A percentile compares a stretch with the other conserved stretches of the same genome.
Evolutionary conservation across 2,329 filamentous ascomycete species (phyloP).

Genomic region (Fusarium sp.): DNA sequence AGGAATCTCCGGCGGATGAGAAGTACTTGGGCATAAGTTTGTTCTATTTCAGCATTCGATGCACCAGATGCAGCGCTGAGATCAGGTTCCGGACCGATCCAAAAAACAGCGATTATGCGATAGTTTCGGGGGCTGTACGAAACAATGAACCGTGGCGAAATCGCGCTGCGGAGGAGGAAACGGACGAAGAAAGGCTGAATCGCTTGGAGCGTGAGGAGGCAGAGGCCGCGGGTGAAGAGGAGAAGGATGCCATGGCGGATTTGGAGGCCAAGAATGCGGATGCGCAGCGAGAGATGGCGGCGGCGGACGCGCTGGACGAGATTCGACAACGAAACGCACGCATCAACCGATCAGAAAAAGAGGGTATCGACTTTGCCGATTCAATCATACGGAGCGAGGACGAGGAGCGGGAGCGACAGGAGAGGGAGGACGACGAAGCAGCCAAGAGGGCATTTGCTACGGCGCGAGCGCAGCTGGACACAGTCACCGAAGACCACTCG

Average conservation of each 20-base stretch:
- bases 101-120: slow-evolving; percentile 91
- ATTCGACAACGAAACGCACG: slow-evolving; percentile 92
- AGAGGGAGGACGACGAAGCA: slow-evolving; percentile 85
- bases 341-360: slow-evolving; percentile 79
- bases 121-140: slow-evolving; percentile 83
- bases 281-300: slow-evolving; percentile 94
- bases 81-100: slow-evolving; percentile 96
- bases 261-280: slow-evolving; percentile 93
- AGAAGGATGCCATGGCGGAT: slow-evolving; percentile 93
- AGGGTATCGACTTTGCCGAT: slow-evolving; percentile 70
- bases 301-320: slow-evolving; percentile 95
- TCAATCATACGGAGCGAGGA: slow-evolving; percentile 65
- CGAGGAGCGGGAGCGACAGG: slow-evolving; percentile 71
- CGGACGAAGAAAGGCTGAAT: slow-evolving; percentile 87
- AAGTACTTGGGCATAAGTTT: slow-evolving; percentile 90
- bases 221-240: slow-evolving; percentile 71
- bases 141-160: slow-evolving; percentile 94
- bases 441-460: slow-evolving; percentile 81
- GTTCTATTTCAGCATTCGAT: slow-evolving; percentile 84
- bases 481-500: slow-evolving; percentile 60
- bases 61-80: slow-evolving; percentile 85
- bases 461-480: slow-evolving; percentile 64
- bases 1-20: slow-evolving; percentile 88
- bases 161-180: slow-evolving; percentile 73
- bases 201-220: slow-evolving; percentile 81